Conservation (phyloP, 495 filamentous ascomycete genomes). For the Aspergillus cavernicola region DNA sequence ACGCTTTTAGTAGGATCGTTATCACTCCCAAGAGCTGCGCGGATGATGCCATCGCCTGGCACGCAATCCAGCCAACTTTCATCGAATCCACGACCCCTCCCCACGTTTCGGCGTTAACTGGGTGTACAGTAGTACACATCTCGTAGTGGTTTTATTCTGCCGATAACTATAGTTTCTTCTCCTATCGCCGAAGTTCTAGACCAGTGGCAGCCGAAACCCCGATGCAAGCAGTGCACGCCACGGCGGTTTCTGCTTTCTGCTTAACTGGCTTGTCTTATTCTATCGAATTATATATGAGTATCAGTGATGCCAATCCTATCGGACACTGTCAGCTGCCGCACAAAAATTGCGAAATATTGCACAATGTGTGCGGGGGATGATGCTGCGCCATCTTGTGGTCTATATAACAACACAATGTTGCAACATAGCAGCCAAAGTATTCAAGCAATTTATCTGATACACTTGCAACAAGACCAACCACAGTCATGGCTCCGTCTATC, state of each 20-base stretch:
- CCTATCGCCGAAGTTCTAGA: constrained; percentile 3
- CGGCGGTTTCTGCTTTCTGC: too few species aligned
- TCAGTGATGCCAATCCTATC: too few species aligned
- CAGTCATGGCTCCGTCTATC: constrained; percentile 1
- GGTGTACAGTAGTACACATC: not conserved
- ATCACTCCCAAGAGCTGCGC: not conserved
- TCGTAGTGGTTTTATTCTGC: not conserved
- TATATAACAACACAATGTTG: not conserved
- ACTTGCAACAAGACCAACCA: not conserved
- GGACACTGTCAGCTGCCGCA: too few species aligned
- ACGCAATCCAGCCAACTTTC: constrained; percentile 2
- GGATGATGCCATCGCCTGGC: constrained; percentile 9
- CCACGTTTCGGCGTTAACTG: constrained; percentile 6
- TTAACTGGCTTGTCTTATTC: too few species aligned
- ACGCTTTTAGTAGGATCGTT: not conserved
- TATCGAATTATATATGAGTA: too few species aligned
- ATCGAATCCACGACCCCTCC: not conserved
- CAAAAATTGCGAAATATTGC: constrained; percentile 5
- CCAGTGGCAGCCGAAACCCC: not conserved
- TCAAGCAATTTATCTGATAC: not conserved
- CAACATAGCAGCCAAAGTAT: not conserved
- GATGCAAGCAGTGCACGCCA: not conserved
- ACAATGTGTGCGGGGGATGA: constrained; percentile 7
- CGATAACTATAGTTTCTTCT: not conserved
- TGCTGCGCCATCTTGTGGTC: not conserved